phyloP scores from a whole-genome alignment of 192 early-diverging fungal genomes.

The Neocallimastix lanati region DNA sequence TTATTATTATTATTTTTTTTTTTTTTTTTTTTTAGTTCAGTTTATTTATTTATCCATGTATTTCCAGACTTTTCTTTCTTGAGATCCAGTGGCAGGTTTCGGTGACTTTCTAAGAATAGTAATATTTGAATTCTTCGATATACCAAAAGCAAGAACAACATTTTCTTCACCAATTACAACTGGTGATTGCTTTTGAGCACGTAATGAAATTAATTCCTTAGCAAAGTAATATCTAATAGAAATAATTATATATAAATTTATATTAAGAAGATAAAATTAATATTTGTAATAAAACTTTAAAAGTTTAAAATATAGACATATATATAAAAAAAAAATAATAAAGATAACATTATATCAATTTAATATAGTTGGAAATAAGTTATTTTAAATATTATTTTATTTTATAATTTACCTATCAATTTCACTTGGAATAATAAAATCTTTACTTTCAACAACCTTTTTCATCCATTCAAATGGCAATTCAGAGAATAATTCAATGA shows the following conservation, averaged over 20 bases:
- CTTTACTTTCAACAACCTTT: conserved; percentile 25
- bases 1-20: too few relatives aligned
- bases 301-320: too few relatives aligned
- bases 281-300: too few relatives aligned
- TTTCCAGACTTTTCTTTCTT: background rate
- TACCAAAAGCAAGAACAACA: conserved; percentile 34
- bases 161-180: conserved; percentile 32
- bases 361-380: too few relatives aligned
- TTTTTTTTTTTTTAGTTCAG: too few relatives aligned
- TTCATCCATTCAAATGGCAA: conserved; percentile 48
- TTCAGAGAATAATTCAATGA: conserved; percentile 25
- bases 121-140: conserved; percentile 17
- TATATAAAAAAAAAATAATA: background rate
- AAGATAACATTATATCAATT: background rate
- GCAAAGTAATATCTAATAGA: conserved; percentile 26
- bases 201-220: conserved; percentile 25
- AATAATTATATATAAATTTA: too few relatives aligned
- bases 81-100: conserved; percentile 1
- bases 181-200: conserved; percentile 8
- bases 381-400: too few relatives aligned
- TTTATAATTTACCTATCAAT: conserved; percentile 25
- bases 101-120: conserved; percentile 37
- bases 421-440: conserved; percentile 30
- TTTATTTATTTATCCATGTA: background rate
- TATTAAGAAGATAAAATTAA: too few relatives aligned